Base-by-base conservation (phyloP, 192 early-diverging fungal genomes). In the Powellomyces hirtus region DNA sequence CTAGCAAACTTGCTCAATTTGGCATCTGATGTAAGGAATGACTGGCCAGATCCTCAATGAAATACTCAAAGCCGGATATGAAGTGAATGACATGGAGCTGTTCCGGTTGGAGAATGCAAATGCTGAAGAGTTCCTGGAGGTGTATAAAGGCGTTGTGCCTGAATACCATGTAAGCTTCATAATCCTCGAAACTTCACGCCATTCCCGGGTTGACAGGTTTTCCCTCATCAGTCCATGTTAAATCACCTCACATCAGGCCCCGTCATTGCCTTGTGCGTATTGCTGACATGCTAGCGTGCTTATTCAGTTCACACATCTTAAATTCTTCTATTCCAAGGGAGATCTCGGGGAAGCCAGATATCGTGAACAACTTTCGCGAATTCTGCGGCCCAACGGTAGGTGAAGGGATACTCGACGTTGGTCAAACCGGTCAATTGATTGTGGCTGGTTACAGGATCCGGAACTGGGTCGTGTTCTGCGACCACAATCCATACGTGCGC, bases 111-210 rank as follows among this genome's bases (percentile, higher is more conserved):
- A 86, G 16, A 52, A 62, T 7, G 59, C 74, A 14, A 82, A 86
- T 59, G 85, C 78, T 22, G 78, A 85, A 52, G 85, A 87, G 57
- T 87, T 87, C 59, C 53, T 87, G 22, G 84, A 87, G 66, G 74
- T 87, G 7, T 87, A 87, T 61, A 86, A 84, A 57, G 85, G 82
- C 1, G 79, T 87, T 35, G 65, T 86, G 34, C 79, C 81, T 10
- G 84, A 86, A 33, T 86, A 85, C 57, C 76, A 86, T 53, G 79
- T 78, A 66, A 29, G 61, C 64, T n/a, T n/a, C n/a, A n/a, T n/a
- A n/a, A n/a, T n/a, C n/a, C n/a, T n/a, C n/a, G n/a, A n/a, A n/a
- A n/a, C n/a, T n/a, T n/a, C n/a, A n/a, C n/a, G n/a, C n/a, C n/a
- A n/a, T n/a, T 0, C 10, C 7, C 24, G 42, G 30, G 34, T 0